These are phyloP conservation scores for Tulasnella sp. DNA, from an alignment of 768 basidiomycete species.

Conservation along the genomic window DNA sequence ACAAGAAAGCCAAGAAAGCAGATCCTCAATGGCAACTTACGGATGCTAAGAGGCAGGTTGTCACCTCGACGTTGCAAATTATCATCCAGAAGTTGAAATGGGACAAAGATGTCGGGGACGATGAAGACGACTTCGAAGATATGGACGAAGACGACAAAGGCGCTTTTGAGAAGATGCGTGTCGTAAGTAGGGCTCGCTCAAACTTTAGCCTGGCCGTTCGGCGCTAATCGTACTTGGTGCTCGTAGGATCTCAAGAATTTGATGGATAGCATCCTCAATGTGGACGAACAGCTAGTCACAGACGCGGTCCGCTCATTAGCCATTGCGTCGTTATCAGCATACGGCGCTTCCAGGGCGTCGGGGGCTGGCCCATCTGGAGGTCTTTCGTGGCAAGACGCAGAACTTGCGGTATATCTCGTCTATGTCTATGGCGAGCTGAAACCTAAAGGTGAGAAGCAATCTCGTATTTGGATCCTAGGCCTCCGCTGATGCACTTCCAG, in stretches of 20 bases:
- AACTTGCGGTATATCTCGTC: constrained; percentile 82
- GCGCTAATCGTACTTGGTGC: not conserved
- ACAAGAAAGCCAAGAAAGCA: constrained; percentile 48
- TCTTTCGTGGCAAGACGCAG: constrained; percentile 85
- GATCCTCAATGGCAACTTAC: constrained; percentile 51
- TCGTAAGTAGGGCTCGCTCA: constrained; percentile 34
- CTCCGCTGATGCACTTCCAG: constrained; percentile 38
- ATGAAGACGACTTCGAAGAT: constrained; percentile 54
- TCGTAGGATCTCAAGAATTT: constrained; percentile 70
- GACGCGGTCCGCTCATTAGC: constrained; percentile 63
- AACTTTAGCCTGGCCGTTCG: constrained; percentile 12
- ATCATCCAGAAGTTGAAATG: constrained; percentile 84
- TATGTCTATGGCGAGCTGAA: constrained; percentile 85
- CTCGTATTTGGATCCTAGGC: not conserved
- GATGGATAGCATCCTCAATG: constrained; percentile 73
- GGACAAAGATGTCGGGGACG: constrained; percentile 76
- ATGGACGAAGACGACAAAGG: constrained; percentile 80
- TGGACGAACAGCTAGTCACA: constrained; percentile 80
- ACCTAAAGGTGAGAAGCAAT: constrained; percentile 64
- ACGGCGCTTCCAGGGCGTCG: constrained; percentile 29
- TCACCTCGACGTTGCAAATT: constrained; percentile 64
- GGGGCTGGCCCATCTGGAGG: constrained; percentile 29
- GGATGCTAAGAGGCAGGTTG: constrained; percentile 59
- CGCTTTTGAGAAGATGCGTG: constrained; percentile 76
- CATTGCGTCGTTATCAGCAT: constrained; percentile 60